These are phyloP conservation scores for Aphanomyces astaci DNA, from an alignment of 352 stramenopile genomes.

Conservation along the genomic window DNA sequence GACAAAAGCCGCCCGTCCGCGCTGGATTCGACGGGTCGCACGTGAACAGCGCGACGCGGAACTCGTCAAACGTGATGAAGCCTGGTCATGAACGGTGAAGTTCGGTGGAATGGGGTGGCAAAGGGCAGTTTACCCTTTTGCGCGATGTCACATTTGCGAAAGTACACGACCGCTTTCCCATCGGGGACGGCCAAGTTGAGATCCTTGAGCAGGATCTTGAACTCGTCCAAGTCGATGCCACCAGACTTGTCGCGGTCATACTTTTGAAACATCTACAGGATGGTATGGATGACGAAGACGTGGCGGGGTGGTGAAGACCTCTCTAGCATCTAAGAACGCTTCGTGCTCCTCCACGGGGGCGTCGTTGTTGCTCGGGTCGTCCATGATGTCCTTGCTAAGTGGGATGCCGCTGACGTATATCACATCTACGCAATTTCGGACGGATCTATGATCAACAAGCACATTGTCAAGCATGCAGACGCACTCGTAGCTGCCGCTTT, in stretches of 20 bases:
- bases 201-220: slow-evolving; percentile 58
- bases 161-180: slow-evolving; percentile 67
- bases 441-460: too few relatives aligned
- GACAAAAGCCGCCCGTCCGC: slow-evolving; percentile 56
- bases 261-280: slow-evolving; percentile 64
- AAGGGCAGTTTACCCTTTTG: slow-evolving; percentile 23
- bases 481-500: background rate
- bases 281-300: background rate
- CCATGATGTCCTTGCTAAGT: slow-evolving; percentile 17
- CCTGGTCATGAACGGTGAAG: slow-evolving; percentile 33
- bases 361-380: slow-evolving; percentile 14
- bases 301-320: background rate
- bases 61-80: slow-evolving; percentile 74
- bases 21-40: slow-evolving; percentile 73
- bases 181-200: slow-evolving; percentile 51
- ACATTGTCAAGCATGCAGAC: background rate
- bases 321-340: slow-evolving; percentile 9
- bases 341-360: background rate
- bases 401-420: slow-evolving; percentile 19
- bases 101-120: background rate
- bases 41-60: slow-evolving; percentile 64
- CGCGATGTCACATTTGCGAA: slow-evolving; percentile 64
- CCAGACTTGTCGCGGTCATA: slow-evolving; percentile 70
- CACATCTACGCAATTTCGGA: slow-evolving; percentile 22
- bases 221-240: slow-evolving; percentile 72